Conservation (phyloP, 2,329 filamentous ascomycete species). For the Sclerotinia borealis region DNA sequence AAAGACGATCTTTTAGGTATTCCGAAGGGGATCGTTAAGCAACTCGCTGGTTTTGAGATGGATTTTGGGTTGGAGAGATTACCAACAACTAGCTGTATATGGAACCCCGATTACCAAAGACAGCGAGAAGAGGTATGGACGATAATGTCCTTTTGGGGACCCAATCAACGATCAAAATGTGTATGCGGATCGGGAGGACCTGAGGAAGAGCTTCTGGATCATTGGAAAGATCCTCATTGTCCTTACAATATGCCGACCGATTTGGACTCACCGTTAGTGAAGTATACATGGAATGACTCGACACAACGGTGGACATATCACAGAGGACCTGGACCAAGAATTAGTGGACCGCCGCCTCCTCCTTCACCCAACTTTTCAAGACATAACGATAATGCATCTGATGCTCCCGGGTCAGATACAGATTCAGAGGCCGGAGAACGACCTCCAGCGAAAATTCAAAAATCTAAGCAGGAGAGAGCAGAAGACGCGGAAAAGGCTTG, state of each 20-base stretch:
- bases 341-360: background rate
- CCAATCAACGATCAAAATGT: background rate
- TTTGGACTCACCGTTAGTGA: background rate
- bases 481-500: constrained; percentile 38
- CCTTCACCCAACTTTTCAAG: background rate
- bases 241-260: background rate
- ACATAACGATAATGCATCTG: background rate
- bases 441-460: background rate
- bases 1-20: background rate
- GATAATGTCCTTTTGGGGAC: background rate
- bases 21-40: background rate
- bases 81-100: constrained; percentile 12
- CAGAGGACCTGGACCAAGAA: background rate
- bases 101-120: constrained; percentile 17
- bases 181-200: background rate
- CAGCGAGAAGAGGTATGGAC: constrained; percentile 12
- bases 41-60: background rate
- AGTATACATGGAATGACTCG: constrained; percentile 3
- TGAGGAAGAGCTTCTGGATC: background rate
- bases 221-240: background rate
- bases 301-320: background rate
- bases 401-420: background rate
- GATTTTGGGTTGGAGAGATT: background rate
- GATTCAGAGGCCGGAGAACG: background rate
- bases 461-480: constrained; percentile 25